Conservation (phyloP, 192 early-diverging fungal species). For the Coemansia sp. region DNA sequence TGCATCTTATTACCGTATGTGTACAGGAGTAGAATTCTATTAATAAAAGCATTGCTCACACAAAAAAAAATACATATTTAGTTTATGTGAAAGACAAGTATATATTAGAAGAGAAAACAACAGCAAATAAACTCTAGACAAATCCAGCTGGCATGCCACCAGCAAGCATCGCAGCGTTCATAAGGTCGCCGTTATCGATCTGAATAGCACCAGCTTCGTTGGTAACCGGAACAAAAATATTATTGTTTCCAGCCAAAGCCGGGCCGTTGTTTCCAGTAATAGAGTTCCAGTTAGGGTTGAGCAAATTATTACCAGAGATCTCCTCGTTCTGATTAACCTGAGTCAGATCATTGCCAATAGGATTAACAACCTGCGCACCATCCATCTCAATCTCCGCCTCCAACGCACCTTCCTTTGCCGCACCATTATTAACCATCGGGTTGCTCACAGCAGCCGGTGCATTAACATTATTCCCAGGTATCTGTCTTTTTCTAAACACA, state of each 20-base stretch:
- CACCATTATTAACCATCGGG: slow-evolving; percentile 32
- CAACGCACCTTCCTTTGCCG: slow-evolving; percentile 25
- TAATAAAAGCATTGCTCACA: not conserved
- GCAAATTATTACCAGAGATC: slow-evolving; percentile 29
- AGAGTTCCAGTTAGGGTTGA: slow-evolving; percentile 34
- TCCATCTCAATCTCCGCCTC: slow-evolving; percentile 23
- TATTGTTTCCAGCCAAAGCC: slow-evolving; percentile 27
- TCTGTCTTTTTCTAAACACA: slow-evolving; percentile 15
- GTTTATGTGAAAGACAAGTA: not conserved
- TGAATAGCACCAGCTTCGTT: slow-evolving; percentile 45
- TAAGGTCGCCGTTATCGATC: slow-evolving; percentile 44
- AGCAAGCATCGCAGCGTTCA: slow-evolving; percentile 25
- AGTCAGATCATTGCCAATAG: slow-evolving; percentile 33
- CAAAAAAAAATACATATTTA: not conserved
- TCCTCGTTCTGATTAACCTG: slow-evolving; percentile 40
- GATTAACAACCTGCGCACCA: slow-evolving; percentile 31
- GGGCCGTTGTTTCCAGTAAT: slow-evolving; percentile 30
- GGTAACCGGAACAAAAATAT: slow-evolving; percentile 29
- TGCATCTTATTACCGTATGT: slow-evolving; percentile 5
- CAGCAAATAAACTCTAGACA: not conserved
- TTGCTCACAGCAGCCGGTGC: slow-evolving; percentile 23
- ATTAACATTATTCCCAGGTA: slow-evolving; percentile 15
- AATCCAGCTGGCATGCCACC: slow-evolving; percentile 2
- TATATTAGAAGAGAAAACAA: not conserved
- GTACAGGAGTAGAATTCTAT: slow-evolving; percentile 4